Percentiles rank a stretch among this genome's conserved stretches.
phyloP scores from a whole-genome alignment of 305 asterid species.

The Solanum hybrid region DNA sequence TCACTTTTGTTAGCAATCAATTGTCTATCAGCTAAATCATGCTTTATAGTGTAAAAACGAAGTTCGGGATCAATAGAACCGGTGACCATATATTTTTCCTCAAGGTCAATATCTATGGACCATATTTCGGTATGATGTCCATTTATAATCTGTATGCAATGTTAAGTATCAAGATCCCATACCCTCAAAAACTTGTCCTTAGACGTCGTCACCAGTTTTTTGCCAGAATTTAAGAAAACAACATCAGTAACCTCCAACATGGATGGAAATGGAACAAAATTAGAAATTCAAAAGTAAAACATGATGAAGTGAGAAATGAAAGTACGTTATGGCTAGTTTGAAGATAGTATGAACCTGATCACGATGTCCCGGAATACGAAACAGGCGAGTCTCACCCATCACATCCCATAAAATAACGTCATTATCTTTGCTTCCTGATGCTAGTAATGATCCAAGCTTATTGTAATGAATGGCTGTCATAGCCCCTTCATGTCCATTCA shows the following conservation, averaged over 20 bases:
- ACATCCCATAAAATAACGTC: conserved; percentile 34
- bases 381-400: conserved; percentile 67
- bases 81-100: conserved; percentile 67
- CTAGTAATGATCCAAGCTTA: conserved; percentile 66
- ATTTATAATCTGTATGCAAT: conserved; percentile 74
- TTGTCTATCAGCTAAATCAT: conserved; percentile 7
- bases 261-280: conserved; percentile 4
- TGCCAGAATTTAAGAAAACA: conserved; percentile 66
- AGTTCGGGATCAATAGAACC: conserved; percentile 84
- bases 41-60: conserved; percentile 51
- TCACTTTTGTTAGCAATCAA: too few species aligned
- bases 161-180: conserved; percentile 93
- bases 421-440: conserved; percentile 88
- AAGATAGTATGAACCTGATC: conserved; percentile 54
- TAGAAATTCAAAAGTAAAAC: too few species aligned
- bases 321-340: not conserved
- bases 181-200: conserved; percentile 88
- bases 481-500: conserved; percentile 81
- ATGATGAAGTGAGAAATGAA: too few species aligned
- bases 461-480: conserved; percentile 59
- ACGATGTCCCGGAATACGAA: conserved; percentile 85
- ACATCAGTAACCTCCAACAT: conserved; percentile 66
- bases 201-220: conserved; percentile 74
- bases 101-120: conserved; percentile 74
- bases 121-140: conserved; percentile 96